Evolutionary conservation across 164 flowering plant species (phyloP), one percentile per base, ranked within the genome.

Genomic region (Kalanchoe fedtschenkoi): DNA sequence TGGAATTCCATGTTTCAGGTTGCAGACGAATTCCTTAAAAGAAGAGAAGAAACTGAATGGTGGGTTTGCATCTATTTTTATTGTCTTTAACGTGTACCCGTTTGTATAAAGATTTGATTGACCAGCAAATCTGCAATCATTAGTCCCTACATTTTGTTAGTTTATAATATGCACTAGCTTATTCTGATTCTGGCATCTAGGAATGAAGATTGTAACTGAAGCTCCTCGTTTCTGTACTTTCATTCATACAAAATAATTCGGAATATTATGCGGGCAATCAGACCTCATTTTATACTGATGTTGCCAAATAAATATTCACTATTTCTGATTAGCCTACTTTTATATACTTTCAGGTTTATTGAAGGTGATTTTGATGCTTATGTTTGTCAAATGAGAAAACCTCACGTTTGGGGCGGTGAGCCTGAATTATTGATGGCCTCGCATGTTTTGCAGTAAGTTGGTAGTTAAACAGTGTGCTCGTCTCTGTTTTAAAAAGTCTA

Each of bases 341-440:
- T 66, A 60, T 64, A 21, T 29, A 3, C 34, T 37, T 30, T 58
- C 80, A 93, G 98, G 97, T 93, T 93, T 75, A 68, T 93, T 28
- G 99, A 93, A 78, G 96, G 99, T 68, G 91, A 93, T 80, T 93
- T 93, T 62, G 92, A 93, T 61, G 65, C 80, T 2, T 90, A 93
- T 64, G 81, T 93, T 47, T 70, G 87, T n/a, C 78, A 81, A 58
- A 90, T 93, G 30, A 77, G 97, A 69, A 84, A 88, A 73, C 88
- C 99, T 33, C 91, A 86, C 69, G 86, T 87, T 8, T 93, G 99
- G 99, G 99, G 99, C 54, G 99, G 99, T 37, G 99, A 93, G 65
- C 99, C 99, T 55, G 99, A 93, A 73, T 74, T 93, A 62, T 69
- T 93, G 69, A 88, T 93, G 84, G 91, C 95, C 54, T 90, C 97